These are phyloP conservation scores for Phyllosticta ampelicida DNA, from an alignment of 2,329 filamentous ascomycete genomes.

Conservation along the genomic window DNA sequence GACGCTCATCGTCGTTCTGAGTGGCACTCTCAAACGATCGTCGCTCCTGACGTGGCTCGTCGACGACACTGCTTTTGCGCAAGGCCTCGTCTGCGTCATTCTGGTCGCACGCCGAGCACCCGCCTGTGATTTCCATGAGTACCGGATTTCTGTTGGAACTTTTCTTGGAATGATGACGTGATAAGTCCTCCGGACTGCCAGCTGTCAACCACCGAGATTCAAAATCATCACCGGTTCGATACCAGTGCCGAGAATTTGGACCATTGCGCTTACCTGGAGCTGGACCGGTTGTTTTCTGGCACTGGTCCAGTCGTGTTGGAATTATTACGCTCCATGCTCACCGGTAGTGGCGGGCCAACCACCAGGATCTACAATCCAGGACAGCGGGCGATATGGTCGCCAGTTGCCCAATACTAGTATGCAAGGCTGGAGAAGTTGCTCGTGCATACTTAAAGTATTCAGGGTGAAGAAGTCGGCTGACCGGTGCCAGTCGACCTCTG, in stretches of 20 bases:
- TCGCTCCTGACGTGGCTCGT: not conserved
- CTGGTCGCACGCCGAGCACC: not conserved
- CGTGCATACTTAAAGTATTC: not conserved
- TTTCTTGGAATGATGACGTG: not conserved
- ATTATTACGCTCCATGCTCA: not conserved
- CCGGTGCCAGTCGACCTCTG: not conserved
- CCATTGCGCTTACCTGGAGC: not conserved
- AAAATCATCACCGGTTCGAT: not conserved
- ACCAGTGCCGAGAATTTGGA: not conserved
- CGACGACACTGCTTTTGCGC: not conserved
- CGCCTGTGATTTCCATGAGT: not conserved
- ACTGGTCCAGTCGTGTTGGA: not conserved
- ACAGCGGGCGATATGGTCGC: not conserved
- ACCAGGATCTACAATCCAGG: not conserved
- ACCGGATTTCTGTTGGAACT: not conserved
- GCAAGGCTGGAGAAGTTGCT: not conserved
- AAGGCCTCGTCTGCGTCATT: not conserved
- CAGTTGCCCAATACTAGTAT: not conserved
- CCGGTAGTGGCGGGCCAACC: not conserved
- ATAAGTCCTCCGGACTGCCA: not conserved
- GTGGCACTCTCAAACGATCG: not conserved
- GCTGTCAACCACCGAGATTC: not conserved
- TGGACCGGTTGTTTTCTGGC: not conserved
- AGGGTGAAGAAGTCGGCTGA: not conserved
- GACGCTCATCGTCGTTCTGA: not conserved